Base-by-base conservation (phyloP, 768 basidiomycete genomes). In the Mycena latifolia region DNA sequence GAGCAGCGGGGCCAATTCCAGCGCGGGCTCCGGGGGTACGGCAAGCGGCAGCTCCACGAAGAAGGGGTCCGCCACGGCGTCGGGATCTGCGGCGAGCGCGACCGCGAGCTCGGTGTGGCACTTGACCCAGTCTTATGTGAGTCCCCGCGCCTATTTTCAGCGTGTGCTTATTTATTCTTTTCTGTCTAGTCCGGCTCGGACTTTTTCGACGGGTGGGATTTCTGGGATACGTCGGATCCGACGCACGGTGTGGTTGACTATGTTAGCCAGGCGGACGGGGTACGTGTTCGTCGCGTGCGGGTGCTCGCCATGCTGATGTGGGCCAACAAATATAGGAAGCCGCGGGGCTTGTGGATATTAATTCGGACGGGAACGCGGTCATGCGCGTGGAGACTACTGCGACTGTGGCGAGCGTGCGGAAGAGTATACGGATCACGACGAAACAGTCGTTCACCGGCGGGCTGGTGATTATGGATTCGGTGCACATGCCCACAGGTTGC, bases 361-460 rank as follows among this genome's bases (percentile, higher is more conserved):
- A 94, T 73, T 67, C 72, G 25, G 84, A 82, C 12, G 93, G 93
- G 24, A 87, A 94, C 77, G 93, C 92, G 20, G 78, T 98, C 61
- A 96, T 98, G 95, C 82, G 87, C 35, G 90, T 97, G 27, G 94
- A 97, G 74, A 96, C 93, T 8, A 96, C 94, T 6, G 83, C 88
- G 12, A 84, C 78, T 20, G 91, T 96, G 33, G 72, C 84, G n/a
- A 85, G 76, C 43, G 91, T 85, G 58, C 87, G 96, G 65, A 84
- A 88, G 76, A 91, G 92, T 69, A 85, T 97, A 41, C 89, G 96
- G 67, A 91, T 98, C 69, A 89, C 88, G 52, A 88, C 91, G 0
- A 74, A 88, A 29, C 76, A 80, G 55, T 77, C 80, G 1, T 88
- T 84, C 70, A 87, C 78, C 5, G 87, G 78, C 3, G 81, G 83